Percentiles rank a stretch among this genome's conserved stretches.
These are phyloP conservation scores for Dactylellina sp. DNA, from an alignment of 2,329 filamentous ascomycete species.

Conservation along the genomic window DNA sequence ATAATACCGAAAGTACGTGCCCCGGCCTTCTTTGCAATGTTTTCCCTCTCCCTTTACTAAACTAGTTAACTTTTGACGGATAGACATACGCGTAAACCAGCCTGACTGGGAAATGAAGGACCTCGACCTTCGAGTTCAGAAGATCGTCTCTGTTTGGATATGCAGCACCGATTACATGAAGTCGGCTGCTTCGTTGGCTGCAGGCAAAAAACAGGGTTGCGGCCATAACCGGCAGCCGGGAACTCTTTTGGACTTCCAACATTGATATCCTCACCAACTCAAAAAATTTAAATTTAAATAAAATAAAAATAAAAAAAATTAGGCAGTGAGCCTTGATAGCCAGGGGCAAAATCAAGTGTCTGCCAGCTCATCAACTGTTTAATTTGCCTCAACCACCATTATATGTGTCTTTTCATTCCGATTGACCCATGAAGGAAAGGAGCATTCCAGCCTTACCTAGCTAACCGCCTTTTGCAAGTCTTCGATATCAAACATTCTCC, in stretches of 20 bases:
- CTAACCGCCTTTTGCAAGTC: neutral
- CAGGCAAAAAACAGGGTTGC: slow-evolving; percentile 5
- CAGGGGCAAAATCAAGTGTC: slow-evolving; percentile 36
- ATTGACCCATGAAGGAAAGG: neutral
- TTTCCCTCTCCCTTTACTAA: too few relatives aligned
- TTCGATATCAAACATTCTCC: too few relatives aligned
- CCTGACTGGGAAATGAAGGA: neutral
- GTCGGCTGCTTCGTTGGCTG: neutral
- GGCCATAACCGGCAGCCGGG: neutral
- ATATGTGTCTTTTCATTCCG: neutral
- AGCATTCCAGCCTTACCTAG: slow-evolving; percentile 9
- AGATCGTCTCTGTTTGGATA: neutral
- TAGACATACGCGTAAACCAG: neutral
- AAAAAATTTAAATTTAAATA: too few relatives aligned
- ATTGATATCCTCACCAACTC: slow-evolving; percentile 32
- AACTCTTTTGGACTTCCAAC: slow-evolving; percentile 19
- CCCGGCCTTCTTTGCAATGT: too few relatives aligned
- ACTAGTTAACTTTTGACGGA: too few relatives aligned
- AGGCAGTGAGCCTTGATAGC: slow-evolving; percentile 16
- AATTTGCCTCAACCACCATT: slow-evolving; percentile 1
- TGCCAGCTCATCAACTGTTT: slow-evolving; percentile 48
- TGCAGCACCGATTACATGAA: slow-evolving; percentile 2
- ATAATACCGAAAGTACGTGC: too few relatives aligned
- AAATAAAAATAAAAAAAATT: too few relatives aligned
- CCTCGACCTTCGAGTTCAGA: too few relatives aligned